Base-by-base conservation (phyloP, 1,284 basidiomycete genomes). In the Hypsizygus ulmarius region DNA sequence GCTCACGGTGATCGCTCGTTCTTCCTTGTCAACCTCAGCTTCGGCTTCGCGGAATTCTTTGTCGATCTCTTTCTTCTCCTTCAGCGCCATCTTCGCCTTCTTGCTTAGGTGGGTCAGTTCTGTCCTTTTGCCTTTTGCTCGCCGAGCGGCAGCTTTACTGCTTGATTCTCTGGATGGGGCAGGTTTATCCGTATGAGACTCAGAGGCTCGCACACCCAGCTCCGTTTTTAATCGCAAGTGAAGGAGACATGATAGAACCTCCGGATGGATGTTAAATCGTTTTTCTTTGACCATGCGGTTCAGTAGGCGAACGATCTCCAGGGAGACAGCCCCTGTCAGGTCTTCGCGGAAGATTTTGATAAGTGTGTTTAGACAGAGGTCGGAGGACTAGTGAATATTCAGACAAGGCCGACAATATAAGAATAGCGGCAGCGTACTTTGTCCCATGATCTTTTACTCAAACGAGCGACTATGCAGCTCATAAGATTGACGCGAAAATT, bases 261-360 rank as follows among this genome's bases (percentile, higher is more conserved):
- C 85, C 1, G 94, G 91, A 60, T 97, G 90, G 33, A 99, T 84
- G 53, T 87, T 84, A 71, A 91, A 98, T 53, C 84, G 82, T 34
- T 88, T 83, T 65, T 98, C 96, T 67, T 97, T 97, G 66, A 97
- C 84, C 90, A 98, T 98, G 47, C 95, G 84, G 56, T 97, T 95
- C 51, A 99, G 72, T 33, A 98, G 74, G 39, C 93, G 87, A 28
- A 99, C 93, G 48, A 90, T 74, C 64, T 97, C 93, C 42, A 98
- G 78, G 9, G 93, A 95, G 33, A 91, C 74, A 14, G 78, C 72
- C 25, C 94, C 93, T 5, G 83, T 84, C 14, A 78, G 68, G 70
- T 99, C 97, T 45, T 79, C 74, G 35, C 81, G 77, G 66, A 99
- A 91, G 27, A 98, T 84, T 47, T 76, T 73, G 59, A 90, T 84